Conservation (phyloP, 306 rosid species). For the Glycine latifolia region DNA sequence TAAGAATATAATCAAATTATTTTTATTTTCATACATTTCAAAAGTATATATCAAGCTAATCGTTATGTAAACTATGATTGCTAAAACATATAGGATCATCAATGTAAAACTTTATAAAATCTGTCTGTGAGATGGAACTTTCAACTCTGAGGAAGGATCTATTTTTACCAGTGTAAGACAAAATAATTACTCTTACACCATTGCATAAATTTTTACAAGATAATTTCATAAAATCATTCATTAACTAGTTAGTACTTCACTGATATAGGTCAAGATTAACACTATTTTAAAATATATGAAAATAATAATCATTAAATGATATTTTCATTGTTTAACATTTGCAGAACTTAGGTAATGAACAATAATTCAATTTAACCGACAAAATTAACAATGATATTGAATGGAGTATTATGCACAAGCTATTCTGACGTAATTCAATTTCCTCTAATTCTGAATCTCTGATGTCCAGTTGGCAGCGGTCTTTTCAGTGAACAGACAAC, state of each 20-base stretch:
- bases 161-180: background rate
- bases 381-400: background rate
- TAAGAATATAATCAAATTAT: background rate
- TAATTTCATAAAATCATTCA: background rate
- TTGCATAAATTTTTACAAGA: background rate
- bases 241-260: background rate
- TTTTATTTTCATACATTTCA: background rate
- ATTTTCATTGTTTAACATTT: background rate
- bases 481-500: constrained; percentile 17
- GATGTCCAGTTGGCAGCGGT: constrained; percentile 37
- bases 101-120: background rate
- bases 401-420: background rate
- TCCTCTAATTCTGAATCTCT: background rate
- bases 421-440: background rate
- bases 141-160: background rate
- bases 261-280: background rate
- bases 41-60: background rate
- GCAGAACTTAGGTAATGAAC: background rate
- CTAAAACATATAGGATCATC: background rate
- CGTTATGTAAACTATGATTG: background rate
- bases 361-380: background rate
- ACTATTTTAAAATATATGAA: background rate
- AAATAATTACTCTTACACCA: background rate
- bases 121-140: background rate
- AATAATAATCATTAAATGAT: background rate